Evolutionary conservation across 2,329 filamentous ascomycete species (phyloP).

Genomic region (Arthrobotrys entomopaga): DNA sequence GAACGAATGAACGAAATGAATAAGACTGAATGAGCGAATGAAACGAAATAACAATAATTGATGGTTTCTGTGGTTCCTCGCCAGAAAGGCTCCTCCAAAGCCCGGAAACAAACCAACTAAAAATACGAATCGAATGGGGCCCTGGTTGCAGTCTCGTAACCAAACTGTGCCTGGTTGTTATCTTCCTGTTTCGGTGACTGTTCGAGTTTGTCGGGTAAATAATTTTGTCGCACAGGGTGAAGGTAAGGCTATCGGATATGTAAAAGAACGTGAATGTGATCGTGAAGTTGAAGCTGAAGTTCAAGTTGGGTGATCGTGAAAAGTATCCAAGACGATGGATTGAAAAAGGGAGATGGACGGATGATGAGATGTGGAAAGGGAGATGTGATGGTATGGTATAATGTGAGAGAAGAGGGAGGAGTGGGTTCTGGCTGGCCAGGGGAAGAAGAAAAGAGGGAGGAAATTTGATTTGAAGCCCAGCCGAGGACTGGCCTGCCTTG

Average conservation of each 20-base stretch:
- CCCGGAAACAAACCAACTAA: not conserved
- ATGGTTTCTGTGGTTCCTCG: not conserved
- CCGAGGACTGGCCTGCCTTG: not conserved
- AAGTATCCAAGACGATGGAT: slow-evolving; percentile 6
- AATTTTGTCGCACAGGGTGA: not conserved
- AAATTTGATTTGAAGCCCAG: slow-evolving; percentile 49
- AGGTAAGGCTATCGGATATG: not conserved
- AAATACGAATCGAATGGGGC: not conserved
- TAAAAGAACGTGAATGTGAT: slow-evolving; percentile 7
- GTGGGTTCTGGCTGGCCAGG: slow-evolving; percentile 14
- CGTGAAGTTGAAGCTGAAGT: slow-evolving; percentile 10
- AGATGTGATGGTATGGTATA: too few relatives aligned
- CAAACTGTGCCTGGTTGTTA: too few relatives aligned
- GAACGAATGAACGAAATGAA: slow-evolving; percentile 30
- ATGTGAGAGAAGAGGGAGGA: not conserved
- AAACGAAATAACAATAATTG: not conserved
- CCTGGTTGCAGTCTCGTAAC: too few relatives aligned
- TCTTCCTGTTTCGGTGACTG: not conserved
- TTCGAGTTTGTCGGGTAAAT: too few relatives aligned
- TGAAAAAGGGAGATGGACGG: slow-evolving; percentile 4
- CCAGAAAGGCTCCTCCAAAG: slow-evolving; percentile 5
- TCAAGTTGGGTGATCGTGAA: slow-evolving; percentile 6
- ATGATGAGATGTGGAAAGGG: too few relatives aligned
- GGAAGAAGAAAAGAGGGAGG: slow-evolving; percentile 12
- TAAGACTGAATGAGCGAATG: slow-evolving; percentile 4